Conservation (phyloP, 306 rosid genomes). For the Lathyrus sativus region DNA sequence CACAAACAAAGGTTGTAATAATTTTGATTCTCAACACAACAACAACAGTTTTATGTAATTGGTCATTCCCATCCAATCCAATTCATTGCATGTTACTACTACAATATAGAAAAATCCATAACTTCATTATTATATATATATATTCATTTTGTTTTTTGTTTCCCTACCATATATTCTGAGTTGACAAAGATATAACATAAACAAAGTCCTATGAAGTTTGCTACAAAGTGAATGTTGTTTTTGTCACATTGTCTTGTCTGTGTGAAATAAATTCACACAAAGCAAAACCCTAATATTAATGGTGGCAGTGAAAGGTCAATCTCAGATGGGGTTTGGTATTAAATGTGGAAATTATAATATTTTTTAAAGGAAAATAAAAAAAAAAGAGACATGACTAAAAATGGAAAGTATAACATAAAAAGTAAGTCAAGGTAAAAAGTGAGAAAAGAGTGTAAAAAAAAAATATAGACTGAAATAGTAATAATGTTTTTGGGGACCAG, state of each 20-base stretch:
- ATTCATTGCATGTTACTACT: conserved; percentile 27
- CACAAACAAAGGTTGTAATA: background rate
- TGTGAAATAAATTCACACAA: conserved; percentile 47
- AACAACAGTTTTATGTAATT: conserved; percentile 8
- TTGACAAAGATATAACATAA: conserved; percentile 58
- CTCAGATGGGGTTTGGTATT: conserved; percentile 53
- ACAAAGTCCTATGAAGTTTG: conserved; percentile 57
- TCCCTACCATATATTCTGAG: conserved; percentile 31
- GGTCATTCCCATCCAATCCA: conserved; percentile 15
- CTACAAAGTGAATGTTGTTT: conserved; percentile 50
- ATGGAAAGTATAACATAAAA: conserved; percentile 9
- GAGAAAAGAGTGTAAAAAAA: background rate
- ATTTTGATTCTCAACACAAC: background rate
- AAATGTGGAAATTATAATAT: conserved; percentile 27
- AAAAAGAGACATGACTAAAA: conserved; percentile 26
- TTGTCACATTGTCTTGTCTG: conserved; percentile 40
- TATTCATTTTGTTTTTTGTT: conserved; percentile 15
- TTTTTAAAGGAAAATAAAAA: background rate
- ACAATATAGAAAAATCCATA: conserved; percentile 22
- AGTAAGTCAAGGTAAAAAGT: conserved; percentile 17
- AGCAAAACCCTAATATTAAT: conserved; percentile 47
- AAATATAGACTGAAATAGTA: background rate
- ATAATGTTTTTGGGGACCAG: conserved; percentile 40
- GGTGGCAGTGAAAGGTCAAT: conserved; percentile 54
- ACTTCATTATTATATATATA: conserved; percentile 6